These are phyloP conservation scores for Pholiota conissans DNA, from an alignment of 768 basidiomycete species.

Conservation along the genomic window DNA sequence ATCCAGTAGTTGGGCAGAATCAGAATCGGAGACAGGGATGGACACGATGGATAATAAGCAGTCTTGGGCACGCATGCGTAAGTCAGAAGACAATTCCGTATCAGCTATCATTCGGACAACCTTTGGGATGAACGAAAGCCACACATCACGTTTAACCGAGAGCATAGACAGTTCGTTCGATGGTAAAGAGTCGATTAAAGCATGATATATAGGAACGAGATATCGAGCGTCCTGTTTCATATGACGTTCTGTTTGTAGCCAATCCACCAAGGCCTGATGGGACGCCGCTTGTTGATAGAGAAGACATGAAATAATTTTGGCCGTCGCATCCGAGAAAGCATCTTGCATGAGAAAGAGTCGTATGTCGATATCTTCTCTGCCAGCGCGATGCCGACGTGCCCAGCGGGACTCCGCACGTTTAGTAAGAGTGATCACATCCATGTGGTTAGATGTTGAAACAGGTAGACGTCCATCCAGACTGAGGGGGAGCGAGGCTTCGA, in stretches of 20 bases:
- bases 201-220: conserved; percentile 40
- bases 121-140: conserved; percentile 29
- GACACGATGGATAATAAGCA: conserved; percentile 13
- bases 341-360: conserved; percentile 39
- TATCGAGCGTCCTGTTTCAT: conserved; percentile 22
- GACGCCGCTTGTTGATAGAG: conserved; percentile 39
- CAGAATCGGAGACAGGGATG: neutral
- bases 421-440: conserved; percentile 20
- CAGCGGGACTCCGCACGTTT: conserved; percentile 31
- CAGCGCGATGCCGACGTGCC: conserved; percentile 23
- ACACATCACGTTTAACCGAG: conserved; percentile 17
- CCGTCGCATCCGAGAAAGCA: conserved; percentile 43
- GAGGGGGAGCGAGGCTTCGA: conserved; percentile 40
- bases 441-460: conserved; percentile 10
- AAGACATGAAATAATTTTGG: conserved; percentile 41
- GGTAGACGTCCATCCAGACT: conserved; percentile 29
- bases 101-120: conserved; percentile 10
- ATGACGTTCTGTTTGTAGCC: conserved; percentile 38
- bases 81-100: neutral
- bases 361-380: conserved; percentile 24
- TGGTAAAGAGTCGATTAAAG: conserved; percentile 42
- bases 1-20: conserved; percentile 7
- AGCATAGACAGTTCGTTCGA: conserved; percentile 11
- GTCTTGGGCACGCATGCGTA: conserved; percentile 10
- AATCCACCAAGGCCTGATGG: conserved; percentile 28